Conservation (phyloP, 768 basidiomycete genomes). For the Collybia sp. region DNA sequence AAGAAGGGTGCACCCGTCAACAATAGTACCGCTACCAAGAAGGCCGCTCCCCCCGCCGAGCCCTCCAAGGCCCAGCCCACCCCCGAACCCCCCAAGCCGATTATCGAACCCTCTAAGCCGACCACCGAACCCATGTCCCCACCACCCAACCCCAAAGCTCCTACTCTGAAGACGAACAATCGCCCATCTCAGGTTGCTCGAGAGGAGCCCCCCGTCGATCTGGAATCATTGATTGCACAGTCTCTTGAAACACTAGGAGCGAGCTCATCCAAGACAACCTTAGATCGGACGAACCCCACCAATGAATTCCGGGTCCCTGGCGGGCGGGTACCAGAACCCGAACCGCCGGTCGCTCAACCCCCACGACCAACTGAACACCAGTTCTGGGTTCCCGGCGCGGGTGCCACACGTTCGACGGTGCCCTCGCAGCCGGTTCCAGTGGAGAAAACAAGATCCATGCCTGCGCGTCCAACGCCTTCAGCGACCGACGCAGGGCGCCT, state of each 20-base stretch:
- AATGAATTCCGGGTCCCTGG: background rate
- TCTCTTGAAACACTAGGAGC: background rate
- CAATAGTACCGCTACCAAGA: too few species aligned
- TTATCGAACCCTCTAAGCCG: too few species aligned
- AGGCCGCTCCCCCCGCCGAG: too few species aligned
- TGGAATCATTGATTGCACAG: too few species aligned
- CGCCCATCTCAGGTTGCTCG: too few species aligned
- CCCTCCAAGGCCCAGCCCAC: too few species aligned
- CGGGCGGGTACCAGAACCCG: background rate
- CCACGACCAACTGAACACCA: constrained; percentile 1
- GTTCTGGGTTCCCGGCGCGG: constrained; percentile 11
- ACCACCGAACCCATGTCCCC: too few species aligned
- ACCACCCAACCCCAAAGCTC: too few species aligned
- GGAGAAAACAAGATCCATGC: constrained; percentile 11
- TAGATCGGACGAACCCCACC: background rate
- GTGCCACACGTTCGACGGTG: background rate
- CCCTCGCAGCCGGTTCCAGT: constrained; percentile 12
- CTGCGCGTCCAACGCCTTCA: constrained; percentile 7
- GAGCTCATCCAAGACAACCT: background rate
- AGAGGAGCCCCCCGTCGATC: too few species aligned
- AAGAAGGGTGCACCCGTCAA: too few species aligned
- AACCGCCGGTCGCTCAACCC: background rate
- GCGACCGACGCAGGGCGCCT: constrained; percentile 13
- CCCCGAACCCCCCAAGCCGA: too few species aligned
- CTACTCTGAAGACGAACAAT: too few species aligned